Evolutionary conservation across 768 basidiomycete species (phyloP).

Genomic region (Daedalea quercina): DNA sequence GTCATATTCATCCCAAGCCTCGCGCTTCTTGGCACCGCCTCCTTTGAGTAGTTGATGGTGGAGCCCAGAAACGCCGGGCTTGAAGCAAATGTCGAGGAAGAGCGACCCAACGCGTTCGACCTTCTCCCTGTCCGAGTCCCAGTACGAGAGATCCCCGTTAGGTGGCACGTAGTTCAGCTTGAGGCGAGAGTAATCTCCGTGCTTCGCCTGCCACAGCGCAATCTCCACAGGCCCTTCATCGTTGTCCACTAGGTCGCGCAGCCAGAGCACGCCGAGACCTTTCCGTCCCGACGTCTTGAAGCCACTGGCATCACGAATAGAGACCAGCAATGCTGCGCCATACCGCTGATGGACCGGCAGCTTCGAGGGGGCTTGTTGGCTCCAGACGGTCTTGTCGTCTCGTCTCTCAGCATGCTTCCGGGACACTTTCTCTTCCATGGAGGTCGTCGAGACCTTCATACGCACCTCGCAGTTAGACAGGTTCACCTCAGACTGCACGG

Average conservation of each 20-base stretch:
- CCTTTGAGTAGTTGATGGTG: slow-evolving; percentile 19
- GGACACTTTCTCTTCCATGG: slow-evolving; percentile 33
- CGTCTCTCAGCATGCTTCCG: slow-evolving; percentile 27
- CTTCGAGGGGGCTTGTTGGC: slow-evolving; percentile 29
- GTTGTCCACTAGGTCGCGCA: slow-evolving; percentile 48
- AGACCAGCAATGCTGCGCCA: slow-evolving; percentile 34
- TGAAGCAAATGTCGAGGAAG: slow-evolving; percentile 19
- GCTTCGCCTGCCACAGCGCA: slow-evolving; percentile 28
- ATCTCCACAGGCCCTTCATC: slow-evolving; percentile 38
- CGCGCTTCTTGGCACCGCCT: slow-evolving; percentile 17
- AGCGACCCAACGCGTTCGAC: slow-evolving; percentile 21
- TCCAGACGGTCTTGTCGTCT: slow-evolving; percentile 27
- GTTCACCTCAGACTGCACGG: slow-evolving; percentile 24
- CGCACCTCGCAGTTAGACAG: slow-evolving; percentile 34
- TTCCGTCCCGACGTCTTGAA: slow-evolving; percentile 20
- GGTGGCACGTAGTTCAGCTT: slow-evolving; percentile 26
- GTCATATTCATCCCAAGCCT: slow-evolving; percentile 22
- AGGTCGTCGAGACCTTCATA: slow-evolving; percentile 35
- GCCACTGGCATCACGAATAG: slow-evolving; percentile 36
- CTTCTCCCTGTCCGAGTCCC: slow-evolving; percentile 22
- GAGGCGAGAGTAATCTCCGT: slow-evolving; percentile 23
- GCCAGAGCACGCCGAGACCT: slow-evolving; percentile 44
- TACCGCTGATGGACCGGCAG: slow-evolving; percentile 45
- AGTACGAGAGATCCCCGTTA: slow-evolving; percentile 21
- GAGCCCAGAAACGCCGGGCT: slow-evolving; percentile 21